Base-by-base conservation (phyloP, 805 yeast genomes). In the Saturnispora quitensis region DNA sequence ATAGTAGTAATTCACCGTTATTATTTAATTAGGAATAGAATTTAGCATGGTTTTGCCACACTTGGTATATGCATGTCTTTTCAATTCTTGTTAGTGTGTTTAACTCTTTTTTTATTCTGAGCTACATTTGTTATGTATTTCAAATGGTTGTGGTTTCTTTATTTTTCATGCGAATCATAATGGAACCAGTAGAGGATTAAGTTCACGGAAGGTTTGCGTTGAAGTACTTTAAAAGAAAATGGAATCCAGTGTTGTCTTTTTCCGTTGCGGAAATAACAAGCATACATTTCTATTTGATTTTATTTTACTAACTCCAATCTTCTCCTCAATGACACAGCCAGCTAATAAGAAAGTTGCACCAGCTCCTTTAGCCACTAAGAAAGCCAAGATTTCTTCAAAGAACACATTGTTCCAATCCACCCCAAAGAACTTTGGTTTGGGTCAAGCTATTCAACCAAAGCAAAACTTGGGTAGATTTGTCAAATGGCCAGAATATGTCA, bases 401-500 rank as follows among this genome's bases (percentile, higher is more conserved):
- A 89, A 88, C 82, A 96, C 97, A 67, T 78, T 90, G 72, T 74
- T 88, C 69, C 95, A 86, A 74, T 75, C 95, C 59, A 79, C 89
- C 62, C 95, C 97, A 73, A 85, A 84, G 78, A 84, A 82, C 78
- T 91, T 84, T 70, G 98, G 98, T 76, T 85, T 93, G 68, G 99
- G 99, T 68, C 98, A 93, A 80, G 77, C 84, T 62, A 68, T 91
- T 66, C 98, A 91, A 77, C 96, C 89, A 73, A 89, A 85, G 81
- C 84, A 91, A 78, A 88, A 93, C 84, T 82, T 93, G 71, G 78
- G 95, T 57, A 89, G 98, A 77, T 90, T 87, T 74, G 98, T 91
- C 71, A 93, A 86, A 77, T 93, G 99, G 99, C 99, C 99, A 72
- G 93, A 86, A 77, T 89, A 91, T 73, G 95, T 91, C 65, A 88